These are phyloP conservation scores for Plicaturopsis crispa DNA, from an alignment of 768 basidiomycete genomes.

Conservation along the genomic window DNA sequence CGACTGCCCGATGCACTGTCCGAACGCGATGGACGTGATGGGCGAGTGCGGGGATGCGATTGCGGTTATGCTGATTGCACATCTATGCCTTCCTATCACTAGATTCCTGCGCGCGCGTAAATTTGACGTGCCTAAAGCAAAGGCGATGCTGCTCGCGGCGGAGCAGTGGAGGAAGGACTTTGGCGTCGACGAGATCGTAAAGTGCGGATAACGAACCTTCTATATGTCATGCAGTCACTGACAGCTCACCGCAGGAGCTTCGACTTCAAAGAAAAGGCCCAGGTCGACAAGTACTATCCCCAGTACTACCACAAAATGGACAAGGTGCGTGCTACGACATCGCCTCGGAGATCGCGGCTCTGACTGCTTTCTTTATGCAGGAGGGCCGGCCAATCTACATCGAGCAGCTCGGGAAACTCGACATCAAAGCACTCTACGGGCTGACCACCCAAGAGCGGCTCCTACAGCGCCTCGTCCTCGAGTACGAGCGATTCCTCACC, in stretches of 20 bases:
- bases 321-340: slow-evolving; percentile 46
- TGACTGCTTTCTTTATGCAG: slow-evolving; percentile 27
- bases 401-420: slow-evolving; percentile 85
- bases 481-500: slow-evolving; percentile 85
- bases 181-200: slow-evolving; percentile 65
- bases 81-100: background rate
- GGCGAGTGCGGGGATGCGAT: background rate
- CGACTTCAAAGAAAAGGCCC: slow-evolving; percentile 73
- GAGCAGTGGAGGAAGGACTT: slow-evolving; percentile 91
- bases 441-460: slow-evolving; percentile 84
- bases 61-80: slow-evolving; percentile 2
- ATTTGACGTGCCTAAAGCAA: slow-evolving; percentile 79
- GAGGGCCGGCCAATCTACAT: slow-evolving; percentile 96
- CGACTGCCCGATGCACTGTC: background rate
- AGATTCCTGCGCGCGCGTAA: slow-evolving; percentile 92
- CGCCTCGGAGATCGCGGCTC: background rate
- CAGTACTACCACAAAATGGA: slow-evolving; percentile 96
- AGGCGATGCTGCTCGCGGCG: slow-evolving; percentile 72
- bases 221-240: slow-evolving; percentile 1
- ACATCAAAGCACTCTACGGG: slow-evolving; percentile 75
- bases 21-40: background rate
- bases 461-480: slow-evolving; percentile 79
- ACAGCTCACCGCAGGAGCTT: slow-evolving; percentile 52
- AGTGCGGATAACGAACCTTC: slow-evolving; percentile 33
- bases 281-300: slow-evolving; percentile 90